These are phyloP conservation scores for Trichosporon coremiiforme DNA, from an alignment of 1,284 basidiomycete species.

Conservation along the genomic window DNA sequence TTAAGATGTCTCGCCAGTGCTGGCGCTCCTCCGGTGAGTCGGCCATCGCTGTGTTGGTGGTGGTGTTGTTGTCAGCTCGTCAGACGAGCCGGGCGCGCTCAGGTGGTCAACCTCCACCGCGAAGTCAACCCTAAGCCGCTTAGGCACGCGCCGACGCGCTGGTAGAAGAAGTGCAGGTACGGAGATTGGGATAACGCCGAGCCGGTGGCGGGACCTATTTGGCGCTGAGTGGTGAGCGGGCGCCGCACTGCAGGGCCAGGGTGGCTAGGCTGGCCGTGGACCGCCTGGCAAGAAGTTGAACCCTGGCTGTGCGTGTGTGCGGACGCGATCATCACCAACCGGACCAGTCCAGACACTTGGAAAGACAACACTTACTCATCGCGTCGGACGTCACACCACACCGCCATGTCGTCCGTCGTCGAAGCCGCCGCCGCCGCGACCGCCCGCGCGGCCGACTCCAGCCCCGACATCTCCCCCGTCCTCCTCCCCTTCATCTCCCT, in stretches of 20 bases:
- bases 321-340: slow-evolving; percentile 2
- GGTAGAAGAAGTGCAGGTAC: not conserved
- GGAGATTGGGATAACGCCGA: slow-evolving; percentile 13
- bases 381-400: not conserved
- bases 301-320: not conserved
- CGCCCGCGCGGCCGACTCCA: slow-evolving; percentile 19
- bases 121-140: not conserved
- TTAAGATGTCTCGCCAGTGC: slow-evolving; percentile 52
- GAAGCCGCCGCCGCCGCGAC: slow-evolving; percentile 17
- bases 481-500: slow-evolving; percentile 47
- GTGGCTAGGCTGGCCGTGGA: not conserved
- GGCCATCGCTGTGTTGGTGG: slow-evolving; percentile 25
- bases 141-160: not conserved
- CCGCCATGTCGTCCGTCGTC: slow-evolving; percentile 14
- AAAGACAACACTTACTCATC: slow-evolving; percentile 1
- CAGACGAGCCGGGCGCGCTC: not conserved
- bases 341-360: not conserved
- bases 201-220: slow-evolving; percentile 2
- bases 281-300: not conserved
- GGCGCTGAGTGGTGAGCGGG: not conserved
- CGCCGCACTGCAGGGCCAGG: not conserved
- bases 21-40: slow-evolving; percentile 46
- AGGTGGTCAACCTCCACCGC: slow-evolving; percentile 14
- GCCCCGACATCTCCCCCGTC: slow-evolving; percentile 46
- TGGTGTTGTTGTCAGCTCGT: not conserved